phyloP scores from a whole-genome alignment of 805 yeast genomes.

The Teunomyces aglyptinius region DNA sequence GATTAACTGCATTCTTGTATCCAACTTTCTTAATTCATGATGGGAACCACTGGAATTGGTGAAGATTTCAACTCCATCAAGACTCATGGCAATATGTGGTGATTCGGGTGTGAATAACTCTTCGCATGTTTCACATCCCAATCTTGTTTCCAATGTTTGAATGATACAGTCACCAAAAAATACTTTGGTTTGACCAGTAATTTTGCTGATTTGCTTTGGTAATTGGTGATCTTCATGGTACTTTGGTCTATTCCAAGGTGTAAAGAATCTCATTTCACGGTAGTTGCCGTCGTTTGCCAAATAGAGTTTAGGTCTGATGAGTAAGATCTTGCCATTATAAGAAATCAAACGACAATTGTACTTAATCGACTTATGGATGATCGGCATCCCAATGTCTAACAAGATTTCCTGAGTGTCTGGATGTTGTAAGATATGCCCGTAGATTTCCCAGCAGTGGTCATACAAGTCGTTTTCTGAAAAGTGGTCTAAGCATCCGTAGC shows the following conservation, averaged over 20 bases:
- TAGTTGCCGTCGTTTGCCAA: constrained; percentile 97
- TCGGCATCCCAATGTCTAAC: constrained; percentile 93
- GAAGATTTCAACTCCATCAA: constrained; percentile 96
- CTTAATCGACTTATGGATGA: constrained; percentile 79
- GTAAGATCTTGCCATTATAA: constrained; percentile 69
- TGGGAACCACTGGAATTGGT: constrained; percentile 98
- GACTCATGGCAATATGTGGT: constrained; percentile 87
- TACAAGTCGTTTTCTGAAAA: constrained; percentile 86
- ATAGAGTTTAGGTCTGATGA: constrained; percentile 90
- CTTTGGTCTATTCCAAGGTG: constrained; percentile 87
- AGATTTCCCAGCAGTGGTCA: constrained; percentile 93
- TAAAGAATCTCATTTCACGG: constrained; percentile 95
- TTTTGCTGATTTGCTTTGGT: constrained; percentile 64
- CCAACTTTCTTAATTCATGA: constrained; percentile 88
- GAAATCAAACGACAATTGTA: constrained; percentile 91
- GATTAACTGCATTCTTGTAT: constrained; percentile 80
- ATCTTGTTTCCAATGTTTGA: constrained; percentile 76
- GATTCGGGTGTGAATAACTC: constrained; percentile 95
- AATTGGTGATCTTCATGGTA: constrained; percentile 69
- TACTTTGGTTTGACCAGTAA: constrained; percentile 67
- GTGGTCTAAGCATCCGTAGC: constrained; percentile 94
- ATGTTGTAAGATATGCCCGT: constrained; percentile 67
- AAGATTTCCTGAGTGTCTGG: constrained; percentile 73
- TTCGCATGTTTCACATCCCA: constrained; percentile 99
- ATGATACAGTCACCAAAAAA: constrained; percentile 90